Base-by-base conservation (phyloP, 345 rosid genomes). In the Kernera saxatilis region DNA sequence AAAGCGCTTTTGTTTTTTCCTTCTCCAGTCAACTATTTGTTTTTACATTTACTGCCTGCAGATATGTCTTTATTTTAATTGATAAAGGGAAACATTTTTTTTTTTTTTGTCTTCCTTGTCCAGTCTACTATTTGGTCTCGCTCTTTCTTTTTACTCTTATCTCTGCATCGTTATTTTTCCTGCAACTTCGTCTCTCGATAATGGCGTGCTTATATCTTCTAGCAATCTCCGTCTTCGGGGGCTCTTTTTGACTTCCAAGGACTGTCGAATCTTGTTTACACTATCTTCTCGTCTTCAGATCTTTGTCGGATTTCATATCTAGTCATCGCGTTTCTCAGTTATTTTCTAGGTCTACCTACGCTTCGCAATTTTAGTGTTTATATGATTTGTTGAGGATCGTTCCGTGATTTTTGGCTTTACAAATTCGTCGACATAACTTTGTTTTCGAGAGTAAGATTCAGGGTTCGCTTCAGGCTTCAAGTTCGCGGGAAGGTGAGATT, bases 381-480 rank as follows among this genome's bases (percentile, higher is more conserved):
- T 12, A 53, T 36, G 50, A 54, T 25, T 13, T 63, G 21, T 15
- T 55, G 67, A 65, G 59, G 21, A 9, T 62, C 11, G 17, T 50
- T 26, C 13, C 17, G 11, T 49, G 2, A 5, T 39, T 30, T 53
- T 26, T 25, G 14, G 18, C 3, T 71, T 30, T 30, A 7, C 18
- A 36, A 75, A 75, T 75, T 68, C 57, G 78, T 75, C 78, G 78
- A 75, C 3, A 52, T 67, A 33, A 59, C 78, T 68, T 71, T 40
- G 23, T 40, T 32, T 51, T 13, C 15, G 39, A 14, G 63, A 19
- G n/a, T 40, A 8, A 58, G 67, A 56, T 66, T 67, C 67, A 51
- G 63, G 77, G 64, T 41, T 72, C 30, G 18, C 49, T 64, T 12
- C 21, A 43, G 36, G n/a, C 56, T 65, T 66, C 43, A 32, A 59